A percentile compares a stretch with the other conserved stretches of the same genome.
Conservation (phyloP, 257 asterid genomes). For the Cynanchum wilfordii region DNA sequence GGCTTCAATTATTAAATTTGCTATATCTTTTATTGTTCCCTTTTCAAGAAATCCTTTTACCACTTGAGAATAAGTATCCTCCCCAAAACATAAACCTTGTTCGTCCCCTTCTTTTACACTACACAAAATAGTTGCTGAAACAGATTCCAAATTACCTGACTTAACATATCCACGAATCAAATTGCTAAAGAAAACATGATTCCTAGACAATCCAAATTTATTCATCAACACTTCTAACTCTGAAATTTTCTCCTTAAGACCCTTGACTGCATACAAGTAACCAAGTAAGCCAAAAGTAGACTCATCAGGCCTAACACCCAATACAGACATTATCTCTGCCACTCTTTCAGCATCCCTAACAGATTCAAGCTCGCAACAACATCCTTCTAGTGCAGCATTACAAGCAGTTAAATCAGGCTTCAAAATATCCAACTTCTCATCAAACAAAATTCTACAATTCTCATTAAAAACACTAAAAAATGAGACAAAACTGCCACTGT, state of each 20-base stretch:
- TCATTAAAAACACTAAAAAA: conserved; percentile 63
- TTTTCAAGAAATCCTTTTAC: conserved; percentile 52
- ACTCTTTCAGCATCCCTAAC: conserved; percentile 69
- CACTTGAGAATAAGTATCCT: conserved; percentile 54
- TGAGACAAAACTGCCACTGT: conserved; percentile 56
- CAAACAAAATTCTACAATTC: conserved; percentile 63
- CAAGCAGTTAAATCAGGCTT: conserved; percentile 75
- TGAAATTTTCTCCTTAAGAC: conserved; percentile 49
- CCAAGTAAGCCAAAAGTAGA: conserved; percentile 68
- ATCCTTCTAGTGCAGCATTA: conserved; percentile 80
- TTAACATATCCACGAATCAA: conserved; percentile 74
- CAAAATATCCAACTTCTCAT: conserved; percentile 63
- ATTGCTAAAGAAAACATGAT: conserved; percentile 36
- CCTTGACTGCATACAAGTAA: conserved; percentile 74
- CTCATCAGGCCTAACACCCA: conserved; percentile 76
- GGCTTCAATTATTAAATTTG: conserved; percentile 58
- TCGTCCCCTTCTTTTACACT: conserved; percentile 44
- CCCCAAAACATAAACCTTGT: conserved; percentile 28
- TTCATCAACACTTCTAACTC: conserved; percentile 59
- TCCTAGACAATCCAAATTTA: conserved; percentile 49
- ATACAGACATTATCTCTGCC: conserved; percentile 63
- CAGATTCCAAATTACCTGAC: conserved; percentile 48
- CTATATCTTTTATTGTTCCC: conserved; percentile 53
- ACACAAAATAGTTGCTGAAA: conserved; percentile 45
- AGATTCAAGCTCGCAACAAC: conserved; percentile 62